Conservation (phyloP, 169 alveolate species). For the Plasmodium adleri region DNA sequence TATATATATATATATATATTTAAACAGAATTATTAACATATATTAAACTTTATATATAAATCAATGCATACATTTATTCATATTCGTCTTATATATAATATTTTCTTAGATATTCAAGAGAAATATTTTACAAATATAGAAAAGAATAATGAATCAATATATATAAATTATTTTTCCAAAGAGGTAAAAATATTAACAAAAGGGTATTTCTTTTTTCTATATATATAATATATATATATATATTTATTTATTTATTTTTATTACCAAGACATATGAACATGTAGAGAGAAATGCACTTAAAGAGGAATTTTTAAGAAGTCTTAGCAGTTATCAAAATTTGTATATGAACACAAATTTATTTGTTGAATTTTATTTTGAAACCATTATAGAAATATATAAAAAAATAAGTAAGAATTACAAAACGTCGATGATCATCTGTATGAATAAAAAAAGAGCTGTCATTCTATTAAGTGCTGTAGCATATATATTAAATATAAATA, state of each 20-base stretch:
- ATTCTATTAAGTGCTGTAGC: conserved; percentile 51
- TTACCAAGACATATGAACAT: conserved; percentile 26
- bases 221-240: not conserved
- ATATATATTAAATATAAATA: conserved; percentile 52
- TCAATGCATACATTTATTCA: not conserved
- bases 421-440: conserved; percentile 68
- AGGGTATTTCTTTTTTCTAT: not conserved
- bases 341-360: conserved; percentile 60
- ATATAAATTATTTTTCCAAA: conserved; percentile 46
- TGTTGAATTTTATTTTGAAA: conserved; percentile 68
- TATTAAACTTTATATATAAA: not conserved
- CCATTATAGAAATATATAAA: conserved; percentile 31
- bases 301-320: conserved; percentile 57
- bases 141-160: not conserved
- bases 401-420: conserved; percentile 55
- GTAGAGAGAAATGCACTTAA: conserved; percentile 19
- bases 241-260: not conserved
- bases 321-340: conserved; percentile 65
- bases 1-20: too few relatives aligned
- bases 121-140: conserved; percentile 34
- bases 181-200: conserved; percentile 30
- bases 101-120: conserved; percentile 24
- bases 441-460: conserved; percentile 68
- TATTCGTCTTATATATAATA: too few relatives aligned
- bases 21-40: too few relatives aligned